phyloP scores from a whole-genome alignment of 208 protist species.

The Balamuthia mandrillaris region DNA sequence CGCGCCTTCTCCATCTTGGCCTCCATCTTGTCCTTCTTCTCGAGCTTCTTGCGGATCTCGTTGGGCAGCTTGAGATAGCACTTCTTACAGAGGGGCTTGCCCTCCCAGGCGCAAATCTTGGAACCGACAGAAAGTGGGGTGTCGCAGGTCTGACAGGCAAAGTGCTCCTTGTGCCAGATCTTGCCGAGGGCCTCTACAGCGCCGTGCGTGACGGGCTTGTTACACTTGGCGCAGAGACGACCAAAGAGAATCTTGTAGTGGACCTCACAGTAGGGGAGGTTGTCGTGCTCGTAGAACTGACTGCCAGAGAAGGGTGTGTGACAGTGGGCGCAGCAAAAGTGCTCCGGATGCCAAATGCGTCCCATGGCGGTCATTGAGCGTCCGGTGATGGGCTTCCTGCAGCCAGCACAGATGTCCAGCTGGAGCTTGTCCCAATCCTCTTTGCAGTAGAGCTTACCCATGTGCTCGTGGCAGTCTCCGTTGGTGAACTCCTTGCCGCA shows the following conservation, averaged over 20 bases:
- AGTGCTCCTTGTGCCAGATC: slow-evolving; percentile 55
- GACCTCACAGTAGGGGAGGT: slow-evolving; percentile 49
- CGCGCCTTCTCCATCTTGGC: neutral
- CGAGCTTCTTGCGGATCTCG: neutral
- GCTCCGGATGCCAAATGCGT: slow-evolving; percentile 41
- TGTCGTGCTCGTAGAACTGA: slow-evolving; percentile 33
- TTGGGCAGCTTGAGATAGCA: neutral
- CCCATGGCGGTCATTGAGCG: slow-evolving; percentile 52
- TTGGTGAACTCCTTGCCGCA: slow-evolving; percentile 57
- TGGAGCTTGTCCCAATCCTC: slow-evolving; percentile 51
- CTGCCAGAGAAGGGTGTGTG: neutral
- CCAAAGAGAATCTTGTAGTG: neutral
- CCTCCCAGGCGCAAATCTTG: neutral
- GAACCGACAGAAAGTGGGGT: neutral
- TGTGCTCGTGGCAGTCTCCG: slow-evolving; percentile 53
- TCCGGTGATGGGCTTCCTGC: slow-evolving; percentile 58
- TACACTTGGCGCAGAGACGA: neutral
- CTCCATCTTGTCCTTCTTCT: neutral
- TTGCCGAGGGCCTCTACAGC: slow-evolving; percentile 39
- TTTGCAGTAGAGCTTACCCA: slow-evolving; percentile 49
- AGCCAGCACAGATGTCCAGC: slow-evolving; percentile 44
- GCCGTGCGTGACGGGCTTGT: slow-evolving; percentile 44
- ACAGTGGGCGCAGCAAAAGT: slow-evolving; percentile 48
- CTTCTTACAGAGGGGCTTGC: neutral
- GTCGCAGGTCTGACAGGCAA: slow-evolving; percentile 22